Evolutionary conservation across 2,329 filamentous ascomycete species (phyloP).

Genomic region (Xylaria hypoxylon): DNA sequence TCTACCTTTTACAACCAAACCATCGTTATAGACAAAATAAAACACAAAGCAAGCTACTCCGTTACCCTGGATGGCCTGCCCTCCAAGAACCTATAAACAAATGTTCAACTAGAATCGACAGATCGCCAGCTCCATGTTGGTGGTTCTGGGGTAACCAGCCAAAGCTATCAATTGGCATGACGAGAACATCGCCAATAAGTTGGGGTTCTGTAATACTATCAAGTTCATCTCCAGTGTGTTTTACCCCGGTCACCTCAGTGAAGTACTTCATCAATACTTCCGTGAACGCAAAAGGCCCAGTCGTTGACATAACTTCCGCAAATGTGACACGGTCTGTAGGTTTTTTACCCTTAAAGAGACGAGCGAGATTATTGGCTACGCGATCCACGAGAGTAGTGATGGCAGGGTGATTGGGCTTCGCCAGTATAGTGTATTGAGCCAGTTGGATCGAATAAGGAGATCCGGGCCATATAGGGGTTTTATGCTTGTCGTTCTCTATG

Average conservation of each 20-base stretch:
- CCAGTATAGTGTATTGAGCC: slow-evolving; percentile 79
- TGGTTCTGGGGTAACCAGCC: slow-evolving; percentile 41
- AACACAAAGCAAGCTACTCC: not conserved
- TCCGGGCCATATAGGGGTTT: slow-evolving; percentile 60
- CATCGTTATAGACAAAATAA: too few species aligned
- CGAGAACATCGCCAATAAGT: slow-evolving; percentile 51
- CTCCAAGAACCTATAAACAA: slow-evolving; percentile 44
- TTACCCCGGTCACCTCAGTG: slow-evolving; percentile 41
- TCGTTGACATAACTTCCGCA: slow-evolving; percentile 51
- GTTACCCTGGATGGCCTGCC: slow-evolving; percentile 36
- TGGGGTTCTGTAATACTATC: slow-evolving; percentile 46
- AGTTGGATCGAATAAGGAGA: slow-evolving; percentile 78
- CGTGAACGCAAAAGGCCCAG: slow-evolving; percentile 51
- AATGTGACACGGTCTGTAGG: slow-evolving; percentile 39
- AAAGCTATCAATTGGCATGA: slow-evolving; percentile 49
- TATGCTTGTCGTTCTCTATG: slow-evolving; percentile 72
- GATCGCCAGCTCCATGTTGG: slow-evolving; percentile 25
- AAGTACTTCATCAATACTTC: slow-evolving; percentile 50
- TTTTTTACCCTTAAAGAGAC: slow-evolving; percentile 40
- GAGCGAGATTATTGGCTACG: slow-evolving; percentile 60
- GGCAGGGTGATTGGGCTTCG: slow-evolving; percentile 78
- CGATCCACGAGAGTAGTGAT: slow-evolving; percentile 73
- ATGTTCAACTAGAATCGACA: slow-evolving; percentile 40
- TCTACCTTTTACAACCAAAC: too few species aligned
- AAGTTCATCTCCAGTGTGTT: slow-evolving; percentile 50